Base-by-base conservation (phyloP, 2,329 filamentous ascomycete species). In the Cladophialophora immunda region DNA sequence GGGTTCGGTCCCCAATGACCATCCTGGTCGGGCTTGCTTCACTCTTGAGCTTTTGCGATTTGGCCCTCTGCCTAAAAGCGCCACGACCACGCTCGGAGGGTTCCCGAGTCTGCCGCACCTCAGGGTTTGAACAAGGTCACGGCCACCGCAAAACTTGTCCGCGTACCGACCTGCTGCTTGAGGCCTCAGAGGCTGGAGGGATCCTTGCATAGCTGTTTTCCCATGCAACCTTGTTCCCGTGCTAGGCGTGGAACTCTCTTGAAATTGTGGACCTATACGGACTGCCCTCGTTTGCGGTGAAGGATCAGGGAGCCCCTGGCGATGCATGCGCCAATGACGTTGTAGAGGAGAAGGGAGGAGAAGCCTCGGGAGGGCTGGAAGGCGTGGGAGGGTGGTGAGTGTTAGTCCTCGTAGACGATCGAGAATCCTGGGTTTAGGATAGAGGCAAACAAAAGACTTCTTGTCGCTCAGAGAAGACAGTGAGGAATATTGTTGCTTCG, bases 1-100 rank as follows among this genome's bases (percentile, higher is more conserved):
- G 45, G 45, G 17, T 47, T 13, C 3, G 22, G 45, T 50, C 11
- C 11, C 45, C 45, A 50, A 50, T 50, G 19, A 25, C 19, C 2
- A 50, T 13, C 45, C 19, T 25, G 45, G 45, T 50, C 19, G 19
- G 25, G 45, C 11, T 25, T 50, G 45, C 45, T 50, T 50, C 45
- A 25, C 45, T 25, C 45, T 11, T 50, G 19, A 11, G 19, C 45
- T 50, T 25, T 50, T 25, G 45, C 19, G 19, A 50, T 50, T 50
- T 50, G 45, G 45, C 19, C 55, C 11, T 38, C 36, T 22, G 6
- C 19, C 36, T 34, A 38, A 47, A 41, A 32, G 32, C 45, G 58
- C 58, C 58, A 54, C 58, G n/a, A 32, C n/a, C 41, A 32, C 47
- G 47, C 52, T 22, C 58, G 58, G 58, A 36, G 58, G n/a, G 22